These are phyloP conservation scores for Phytophthora pluvialis DNA, from an alignment of 352 stramenopile species.

Conservation along the genomic window DNA sequence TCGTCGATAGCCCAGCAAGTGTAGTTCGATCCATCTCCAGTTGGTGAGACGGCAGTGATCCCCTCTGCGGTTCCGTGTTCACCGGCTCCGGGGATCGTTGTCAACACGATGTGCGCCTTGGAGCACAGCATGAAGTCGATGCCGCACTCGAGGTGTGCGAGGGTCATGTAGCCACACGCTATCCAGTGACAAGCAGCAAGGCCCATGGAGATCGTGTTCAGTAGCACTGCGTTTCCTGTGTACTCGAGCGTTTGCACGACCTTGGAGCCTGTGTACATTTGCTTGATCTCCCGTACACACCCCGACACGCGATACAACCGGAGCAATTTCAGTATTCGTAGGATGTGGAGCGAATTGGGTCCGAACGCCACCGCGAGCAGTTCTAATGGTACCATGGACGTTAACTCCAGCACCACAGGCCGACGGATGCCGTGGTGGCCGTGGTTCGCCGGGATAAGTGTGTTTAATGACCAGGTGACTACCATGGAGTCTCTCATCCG, in stretches of 20 bases:
- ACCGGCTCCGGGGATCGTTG: constrained; percentile 16
- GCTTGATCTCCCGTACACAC: constrained; percentile 58
- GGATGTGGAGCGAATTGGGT: constrained; percentile 60
- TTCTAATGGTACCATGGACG: constrained; percentile 61
- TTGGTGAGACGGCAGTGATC: constrained; percentile 26
- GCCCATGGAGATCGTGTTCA: constrained; percentile 54
- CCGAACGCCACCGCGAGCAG: constrained; percentile 47
- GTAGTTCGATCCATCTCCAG: constrained; percentile 28
- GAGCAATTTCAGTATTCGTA: constrained; percentile 61
- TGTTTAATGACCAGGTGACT: constrained; percentile 71
- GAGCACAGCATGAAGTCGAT: constrained; percentile 59
- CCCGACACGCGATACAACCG: constrained; percentile 56
- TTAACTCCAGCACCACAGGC: constrained; percentile 50
- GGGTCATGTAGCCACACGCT: constrained; percentile 69
- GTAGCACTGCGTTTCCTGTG: constrained; percentile 58
- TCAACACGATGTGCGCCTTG: constrained; percentile 29
- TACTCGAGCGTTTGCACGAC: constrained; percentile 64
- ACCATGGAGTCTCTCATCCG: constrained; percentile 43
- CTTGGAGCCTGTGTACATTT: constrained; percentile 43
- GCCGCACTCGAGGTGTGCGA: constrained; percentile 75
- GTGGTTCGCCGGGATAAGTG: constrained; percentile 47
- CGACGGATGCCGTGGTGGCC: constrained; percentile 40
- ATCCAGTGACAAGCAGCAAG: constrained; percentile 62
- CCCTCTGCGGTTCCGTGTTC: constrained; percentile 19
- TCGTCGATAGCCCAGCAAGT: constrained; percentile 81